Conservation (phyloP, 2,329 filamentous ascomycete genomes). For the Acarospora socialis region DNA sequence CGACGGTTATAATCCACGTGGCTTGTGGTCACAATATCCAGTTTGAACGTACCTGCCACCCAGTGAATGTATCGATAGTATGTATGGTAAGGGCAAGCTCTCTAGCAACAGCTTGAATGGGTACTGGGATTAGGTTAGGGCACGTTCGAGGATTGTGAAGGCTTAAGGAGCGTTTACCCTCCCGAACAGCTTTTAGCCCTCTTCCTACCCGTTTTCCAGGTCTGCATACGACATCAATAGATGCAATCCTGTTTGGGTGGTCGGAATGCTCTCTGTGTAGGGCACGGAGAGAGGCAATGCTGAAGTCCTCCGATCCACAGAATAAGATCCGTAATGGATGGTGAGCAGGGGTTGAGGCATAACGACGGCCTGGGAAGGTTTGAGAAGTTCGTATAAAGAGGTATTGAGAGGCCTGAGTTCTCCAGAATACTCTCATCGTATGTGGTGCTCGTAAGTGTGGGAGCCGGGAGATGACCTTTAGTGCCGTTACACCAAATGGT, state of each 20-base stretch:
- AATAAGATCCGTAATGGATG: conserved; percentile 71
- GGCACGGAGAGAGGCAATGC: conserved; percentile 59
- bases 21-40: neutral
- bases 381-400: too few species aligned
- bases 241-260: conserved; percentile 45
- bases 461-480: too few species aligned
- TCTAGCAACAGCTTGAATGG: conserved; percentile 52
- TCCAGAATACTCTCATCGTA: too few species aligned
- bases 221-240: conserved; percentile 74
- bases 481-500: too few species aligned
- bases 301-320: conserved; percentile 88
- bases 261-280: conserved; percentile 45
- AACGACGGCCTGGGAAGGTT: too few species aligned
- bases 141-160: conserved; percentile 13
- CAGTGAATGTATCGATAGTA: conserved; percentile 65
- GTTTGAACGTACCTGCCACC: conserved; percentile 51
- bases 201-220: conserved; percentile 67
- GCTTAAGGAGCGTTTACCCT: conserved; percentile 37
- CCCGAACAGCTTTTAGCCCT: conserved; percentile 51
- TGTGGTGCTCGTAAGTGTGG: too few species aligned
- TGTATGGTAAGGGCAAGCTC: conserved; percentile 54
- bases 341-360: conserved; percentile 7
- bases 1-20: neutral
- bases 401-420: too few species aligned
- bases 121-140: conserved; percentile 39